phyloP scores from a whole-genome alignment of 352 stramenopile species.

The Phytophthora quininea region DNA sequence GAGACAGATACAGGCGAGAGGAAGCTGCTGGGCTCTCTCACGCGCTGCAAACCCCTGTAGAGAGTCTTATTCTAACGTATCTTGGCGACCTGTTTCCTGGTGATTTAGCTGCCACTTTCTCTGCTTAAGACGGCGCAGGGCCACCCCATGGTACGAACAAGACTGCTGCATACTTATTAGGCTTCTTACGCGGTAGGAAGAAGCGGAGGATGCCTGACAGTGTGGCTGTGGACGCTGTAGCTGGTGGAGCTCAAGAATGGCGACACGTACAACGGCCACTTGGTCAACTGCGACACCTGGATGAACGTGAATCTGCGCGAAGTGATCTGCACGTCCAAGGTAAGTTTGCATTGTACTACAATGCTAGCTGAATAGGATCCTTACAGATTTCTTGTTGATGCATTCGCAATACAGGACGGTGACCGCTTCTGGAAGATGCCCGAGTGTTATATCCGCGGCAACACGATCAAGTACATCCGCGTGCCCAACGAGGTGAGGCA shows the following conservation, averaged over 20 bases:
- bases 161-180: not conserved
- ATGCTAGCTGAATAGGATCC: not conserved
- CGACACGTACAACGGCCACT: constrained; percentile 97
- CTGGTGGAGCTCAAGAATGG: constrained; percentile 99
- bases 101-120: constrained; percentile 92
- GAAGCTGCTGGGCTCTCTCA: not conserved
- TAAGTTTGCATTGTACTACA: constrained; percentile 17
- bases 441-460: constrained; percentile 98
- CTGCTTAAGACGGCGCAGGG: constrained; percentile 95
- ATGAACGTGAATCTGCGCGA: constrained; percentile 99
- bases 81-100: constrained; percentile 19
- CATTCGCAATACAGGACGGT: constrained; percentile 79
- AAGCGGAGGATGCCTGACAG: not conserved
- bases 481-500: constrained; percentile 93
- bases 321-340: constrained; percentile 98
- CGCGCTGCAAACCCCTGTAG: not conserved
- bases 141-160: constrained; percentile 88
- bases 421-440: constrained; percentile 98
- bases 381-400: constrained; percentile 4
- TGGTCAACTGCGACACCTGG: constrained; percentile 98
- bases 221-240: constrained; percentile 31
- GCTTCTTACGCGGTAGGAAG: not conserved
- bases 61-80: constrained; percentile 16
- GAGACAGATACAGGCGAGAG: not conserved
- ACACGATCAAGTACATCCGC: constrained; percentile 98